Base-by-base conservation (phyloP, 2,329 filamentous ascomycete genomes). In the Colletotrichum sp. region DNA sequence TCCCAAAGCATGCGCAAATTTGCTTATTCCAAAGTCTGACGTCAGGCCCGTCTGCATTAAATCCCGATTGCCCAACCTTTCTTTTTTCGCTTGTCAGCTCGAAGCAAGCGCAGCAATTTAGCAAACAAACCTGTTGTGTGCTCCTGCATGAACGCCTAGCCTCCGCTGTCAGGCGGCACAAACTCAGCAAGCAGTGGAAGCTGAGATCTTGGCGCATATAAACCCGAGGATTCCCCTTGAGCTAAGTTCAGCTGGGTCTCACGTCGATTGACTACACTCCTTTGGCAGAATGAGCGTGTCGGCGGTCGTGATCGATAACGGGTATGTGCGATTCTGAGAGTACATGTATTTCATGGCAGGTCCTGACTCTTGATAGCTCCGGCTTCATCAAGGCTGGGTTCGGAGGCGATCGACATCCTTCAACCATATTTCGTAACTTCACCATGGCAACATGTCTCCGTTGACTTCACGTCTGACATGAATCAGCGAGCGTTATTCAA, bases 321-420 rank as follows among this genome's bases (percentile, higher is more conserved):
- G 49, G 66, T 39, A 8, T 9, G 30, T 60, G 30, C 15, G 4
- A 15, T n/a, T 12, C 6, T 4, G 10, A 8, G 24, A 39, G 16
- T 26, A 10, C 13, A 15, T 21, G 28, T n/a, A n/a, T 6, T 8
- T 8, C 0, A 5, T 2, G 9, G 13, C 44, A 24, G n/a, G 44
- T 0, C 4, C 18, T 28, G 18, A 28, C 66, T 59, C 2, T 28
- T 39, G n/a, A 0, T 18, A 68, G 71, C 12, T 69, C 71, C 5
- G 71, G 64, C 4, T 63, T 72, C 28, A 55, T 68, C n/a, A 55
- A 72, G 34, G 71, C 71, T 52, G 71, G 71, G 4, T 63, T 28
- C 13, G 64, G 71, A 13, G 64, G 71, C 16, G 36, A 63, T 34
- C 24, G 21, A 36, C 26, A 36, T 8, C 71, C 71, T 10, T 36